Conservation (phyloP, 345 rosid species). For the Excoecaria agallocha region DNA sequence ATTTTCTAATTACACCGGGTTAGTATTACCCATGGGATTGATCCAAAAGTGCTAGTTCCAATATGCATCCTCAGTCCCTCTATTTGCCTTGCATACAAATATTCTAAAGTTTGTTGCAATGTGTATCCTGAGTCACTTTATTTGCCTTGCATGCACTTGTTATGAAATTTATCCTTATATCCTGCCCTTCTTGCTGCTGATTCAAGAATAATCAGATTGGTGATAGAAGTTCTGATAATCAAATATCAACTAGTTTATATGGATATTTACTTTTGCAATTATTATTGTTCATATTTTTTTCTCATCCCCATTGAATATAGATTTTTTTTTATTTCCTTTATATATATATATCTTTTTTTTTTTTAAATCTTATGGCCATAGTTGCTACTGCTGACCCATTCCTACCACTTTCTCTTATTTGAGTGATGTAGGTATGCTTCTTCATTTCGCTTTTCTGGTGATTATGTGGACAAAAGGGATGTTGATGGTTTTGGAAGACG, state of each 20-base stretch:
- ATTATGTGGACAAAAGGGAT: slow-evolving; percentile 58
- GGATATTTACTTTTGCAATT: background rate
- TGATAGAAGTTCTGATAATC: background rate
- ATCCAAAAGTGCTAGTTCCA: background rate
- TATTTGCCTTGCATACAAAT: background rate
- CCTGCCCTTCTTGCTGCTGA: background rate
- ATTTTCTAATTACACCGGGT: slow-evolving; percentile 86
- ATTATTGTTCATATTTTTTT: background rate
- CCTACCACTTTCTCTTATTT: slow-evolving; percentile 18
- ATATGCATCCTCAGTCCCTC: background rate
- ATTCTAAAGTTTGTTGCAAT: background rate
- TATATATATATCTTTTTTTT: too few species aligned
- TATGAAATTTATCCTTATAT: background rate
- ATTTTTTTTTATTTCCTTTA: too few species aligned
- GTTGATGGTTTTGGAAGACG: slow-evolving; percentile 60
- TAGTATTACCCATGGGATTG: slow-evolving; percentile 25
- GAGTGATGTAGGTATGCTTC: slow-evolving; percentile 72
- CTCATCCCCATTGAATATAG: background rate
- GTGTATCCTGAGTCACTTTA: background rate
- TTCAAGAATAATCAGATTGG: background rate
- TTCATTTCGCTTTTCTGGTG: slow-evolving; percentile 82
- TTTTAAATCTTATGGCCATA: slow-evolving; percentile 12
- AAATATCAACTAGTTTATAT: background rate
- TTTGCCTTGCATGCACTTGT: background rate
- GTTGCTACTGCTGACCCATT: slow-evolving; percentile 12